A percentile compares a stretch with the other conserved stretches of the same genome.
phyloP scores from a whole-genome alignment of 2,329 filamentous ascomycete genomes.

The Hortaea werneckii region DNA sequence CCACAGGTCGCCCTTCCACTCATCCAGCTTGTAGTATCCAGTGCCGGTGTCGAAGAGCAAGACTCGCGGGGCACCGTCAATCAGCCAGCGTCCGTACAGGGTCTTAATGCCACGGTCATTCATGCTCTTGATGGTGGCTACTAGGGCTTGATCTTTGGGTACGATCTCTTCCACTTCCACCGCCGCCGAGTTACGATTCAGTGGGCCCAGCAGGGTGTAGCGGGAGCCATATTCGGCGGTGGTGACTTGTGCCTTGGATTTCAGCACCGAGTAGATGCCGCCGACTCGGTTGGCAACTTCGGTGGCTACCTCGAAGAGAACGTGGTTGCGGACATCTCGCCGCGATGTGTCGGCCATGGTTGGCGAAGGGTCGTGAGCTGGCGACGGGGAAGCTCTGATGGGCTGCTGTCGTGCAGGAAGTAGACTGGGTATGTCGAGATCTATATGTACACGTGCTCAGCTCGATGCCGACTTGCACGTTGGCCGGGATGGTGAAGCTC shows the following conservation, averaged over 20 bases:
- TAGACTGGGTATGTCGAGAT: no score
- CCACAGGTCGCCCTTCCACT: slow-evolving; percentile 98
- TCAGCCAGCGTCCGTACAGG: slow-evolving; percentile 92
- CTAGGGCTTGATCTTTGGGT: slow-evolving; percentile 68
- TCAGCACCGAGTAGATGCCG: slow-evolving; percentile 97
- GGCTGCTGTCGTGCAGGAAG: no score
- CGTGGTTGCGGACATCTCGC: slow-evolving; percentile 82
- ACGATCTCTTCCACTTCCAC: slow-evolving; percentile 93
- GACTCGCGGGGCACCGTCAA: slow-evolving; percentile 89
- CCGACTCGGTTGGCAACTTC: slow-evolving; percentile 97
- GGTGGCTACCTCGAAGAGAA: slow-evolving; percentile 93
- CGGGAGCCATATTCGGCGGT: slow-evolving; percentile 97
- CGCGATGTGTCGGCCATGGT: slow-evolving; percentile 27
- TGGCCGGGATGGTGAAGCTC: no score
- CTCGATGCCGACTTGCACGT: no score
- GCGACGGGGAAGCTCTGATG: no score
- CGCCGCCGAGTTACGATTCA: slow-evolving; percentile 86
- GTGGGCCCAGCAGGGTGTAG: slow-evolving; percentile 88
- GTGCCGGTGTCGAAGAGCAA: slow-evolving; percentile 91
- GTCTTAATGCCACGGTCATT: slow-evolving; percentile 80
- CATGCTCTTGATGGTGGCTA: slow-evolving; percentile 83
- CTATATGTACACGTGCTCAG: no score
- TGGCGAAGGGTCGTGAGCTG: slow-evolving; percentile 1
- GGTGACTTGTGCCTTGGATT: slow-evolving; percentile 96
- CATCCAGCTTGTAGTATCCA: slow-evolving; percentile 79